Percentiles rank a stretch among this genome's conserved stretches.
These are phyloP conservation scores for Diplodia mutila DNA, from an alignment of 2,329 filamentous ascomycete species.

Conservation along the genomic window DNA sequence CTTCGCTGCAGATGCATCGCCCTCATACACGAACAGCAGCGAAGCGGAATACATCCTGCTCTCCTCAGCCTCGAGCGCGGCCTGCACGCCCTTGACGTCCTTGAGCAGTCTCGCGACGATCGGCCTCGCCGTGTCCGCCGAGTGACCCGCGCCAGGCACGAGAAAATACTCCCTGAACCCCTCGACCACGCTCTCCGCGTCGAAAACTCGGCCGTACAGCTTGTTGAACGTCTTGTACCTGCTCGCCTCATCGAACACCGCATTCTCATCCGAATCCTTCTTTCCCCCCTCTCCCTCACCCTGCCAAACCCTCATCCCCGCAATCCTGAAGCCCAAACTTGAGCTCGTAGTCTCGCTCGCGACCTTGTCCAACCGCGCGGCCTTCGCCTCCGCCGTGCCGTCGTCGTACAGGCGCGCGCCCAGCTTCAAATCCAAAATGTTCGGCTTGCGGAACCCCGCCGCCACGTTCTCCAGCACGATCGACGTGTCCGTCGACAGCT, in stretches of 20 bases:
- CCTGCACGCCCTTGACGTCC: constrained; percentile 59
- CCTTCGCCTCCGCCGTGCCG: constrained; percentile 61
- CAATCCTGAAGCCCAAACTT: constrained; percentile 65
- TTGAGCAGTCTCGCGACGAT: constrained; percentile 35
- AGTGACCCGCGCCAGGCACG: constrained; percentile 45
- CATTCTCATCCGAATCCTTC: constrained; percentile 30
- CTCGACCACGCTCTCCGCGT: constrained; percentile 57
- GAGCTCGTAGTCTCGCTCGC: constrained; percentile 62
- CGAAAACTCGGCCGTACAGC: constrained; percentile 66
- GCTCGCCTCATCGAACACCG: constrained; percentile 50
- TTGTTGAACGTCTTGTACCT: constrained; percentile 67
- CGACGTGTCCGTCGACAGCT: constrained; percentile 74
- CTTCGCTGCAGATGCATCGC: constrained; percentile 53
- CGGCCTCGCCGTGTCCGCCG: constrained; percentile 31
- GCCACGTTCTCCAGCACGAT: constrained; percentile 87
- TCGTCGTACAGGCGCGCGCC: constrained; percentile 87
- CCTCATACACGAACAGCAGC: constrained; percentile 68
- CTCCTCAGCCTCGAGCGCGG: constrained; percentile 63
- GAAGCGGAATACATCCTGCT: constrained; percentile 70
- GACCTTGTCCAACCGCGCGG: constrained; percentile 62
- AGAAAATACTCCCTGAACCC: constrained; percentile 62
- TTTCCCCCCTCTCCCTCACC: constrained; percentile 28
- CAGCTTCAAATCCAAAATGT: constrained; percentile 92
- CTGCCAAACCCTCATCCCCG: constrained; percentile 65
- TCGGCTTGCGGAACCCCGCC: constrained; percentile 78